Percentiles rank a stretch among this genome's conserved stretches.
These are phyloP conservation scores for Punica granatum DNA, from an alignment of 345 rosid genomes.

Conservation along the genomic window DNA sequence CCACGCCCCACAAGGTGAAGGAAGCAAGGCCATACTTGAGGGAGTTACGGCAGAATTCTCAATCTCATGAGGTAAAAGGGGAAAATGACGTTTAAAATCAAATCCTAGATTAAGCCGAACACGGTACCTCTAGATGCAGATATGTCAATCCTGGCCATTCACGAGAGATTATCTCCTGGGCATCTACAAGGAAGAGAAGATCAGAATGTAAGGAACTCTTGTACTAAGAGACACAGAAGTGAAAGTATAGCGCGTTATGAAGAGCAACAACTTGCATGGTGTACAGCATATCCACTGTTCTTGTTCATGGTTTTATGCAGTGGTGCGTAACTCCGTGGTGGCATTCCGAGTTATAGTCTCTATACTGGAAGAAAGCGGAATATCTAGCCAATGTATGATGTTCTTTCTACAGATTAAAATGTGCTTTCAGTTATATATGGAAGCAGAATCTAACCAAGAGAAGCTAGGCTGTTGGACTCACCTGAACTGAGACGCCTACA, in stretches of 20 bases:
- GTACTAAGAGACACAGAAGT: background rate
- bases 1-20: too few relatives aligned
- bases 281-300: background rate
- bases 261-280: background rate
- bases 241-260: background rate
- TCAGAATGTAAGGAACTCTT: background rate
- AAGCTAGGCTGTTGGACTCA: constrained; percentile 11
- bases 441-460: background rate
- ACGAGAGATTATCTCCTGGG: constrained; percentile 47
- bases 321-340: too few relatives aligned
- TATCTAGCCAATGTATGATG: background rate
- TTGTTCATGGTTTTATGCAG: background rate
- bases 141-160: constrained; percentile 76
- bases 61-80: background rate
- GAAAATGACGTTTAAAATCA: background rate
- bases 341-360: background rate
- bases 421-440: background rate
- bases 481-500: constrained; percentile 57
- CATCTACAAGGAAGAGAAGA: constrained; percentile 25
- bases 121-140: constrained; percentile 60
- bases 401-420: background rate
- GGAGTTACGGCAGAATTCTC: background rate
- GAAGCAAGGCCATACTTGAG: too few relatives aligned
- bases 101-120: background rate
- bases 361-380: background rate